Evolutionary conservation across 1,284 basidiomycete species (phyloP), one percentile per base, ranked within the genome.

Genomic region (Coniophora puteana): DNA sequence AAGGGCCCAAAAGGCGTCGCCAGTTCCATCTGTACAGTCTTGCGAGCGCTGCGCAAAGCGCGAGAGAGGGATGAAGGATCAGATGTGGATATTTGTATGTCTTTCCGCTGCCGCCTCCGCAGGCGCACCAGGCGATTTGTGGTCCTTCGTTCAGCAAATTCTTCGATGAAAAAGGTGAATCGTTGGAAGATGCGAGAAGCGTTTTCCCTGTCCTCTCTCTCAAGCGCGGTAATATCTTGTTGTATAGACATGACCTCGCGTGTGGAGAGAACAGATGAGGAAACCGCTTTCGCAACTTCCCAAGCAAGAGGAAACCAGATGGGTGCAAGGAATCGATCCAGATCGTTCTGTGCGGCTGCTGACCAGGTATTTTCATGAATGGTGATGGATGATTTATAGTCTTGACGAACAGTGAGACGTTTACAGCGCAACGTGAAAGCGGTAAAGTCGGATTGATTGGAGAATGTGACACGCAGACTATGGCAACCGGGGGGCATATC

Each of bases 221-320:
- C 48, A 23, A 71, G 53, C 3, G 38, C 25, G 4, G 43, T 6
- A 13, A 69, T 40, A 5, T 22, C 31, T 1, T 37, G 37, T 29
- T 33, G 37, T 46, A 69, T 36, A 5, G 45, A 47, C 13, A 43
- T 23, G 20, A 56, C 56, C 17, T 63, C 57, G 0, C 6, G 5
- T 0, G 46, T 41, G 25, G 49, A 58, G 7, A 69, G 46, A 5
- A 60, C 46, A 32, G 53, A 58, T 33, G 49, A 54, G 26, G 44
- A 45, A 13, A 67, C 36, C 0, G 61, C 58, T 40, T 69, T 71
- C 24, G 70, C 63, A 4, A 62, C 47, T 41, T 69, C 65, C 36
- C 69, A 69, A 8, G 59, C 69, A 16, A 71, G 51, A 22, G 51
- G 48, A 36, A 70, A 70, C 2, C 56, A 51, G 1, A 71, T 36